phyloP scores from a whole-genome alignment of 1,139 yeast genomes.

The Yamadazyma friedrichii region DNA sequence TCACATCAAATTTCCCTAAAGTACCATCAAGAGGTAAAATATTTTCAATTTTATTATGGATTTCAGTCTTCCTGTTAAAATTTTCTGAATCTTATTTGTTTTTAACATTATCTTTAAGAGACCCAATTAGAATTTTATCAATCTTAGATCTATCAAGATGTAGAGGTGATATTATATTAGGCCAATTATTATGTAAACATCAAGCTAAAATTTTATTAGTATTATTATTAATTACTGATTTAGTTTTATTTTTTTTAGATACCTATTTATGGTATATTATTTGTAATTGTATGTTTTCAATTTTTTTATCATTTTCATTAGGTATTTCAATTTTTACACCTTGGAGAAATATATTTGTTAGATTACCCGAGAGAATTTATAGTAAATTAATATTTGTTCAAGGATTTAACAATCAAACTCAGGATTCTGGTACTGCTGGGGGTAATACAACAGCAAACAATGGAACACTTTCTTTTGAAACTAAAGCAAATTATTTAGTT shows the following conservation, averaged over 20 bases:
- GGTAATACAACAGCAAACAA: background rate
- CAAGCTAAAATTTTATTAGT: conserved; percentile 60
- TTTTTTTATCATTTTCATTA: conserved; percentile 62
- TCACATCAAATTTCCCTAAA: conserved; percentile 42
- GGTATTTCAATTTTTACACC: conserved; percentile 86
- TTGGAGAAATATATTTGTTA: conserved; percentile 76
- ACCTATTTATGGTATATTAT: conserved; percentile 89
- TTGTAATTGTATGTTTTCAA: conserved; percentile 73
- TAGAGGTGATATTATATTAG: conserved; percentile 54
- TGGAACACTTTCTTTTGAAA: background rate
- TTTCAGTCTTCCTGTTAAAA: conserved; percentile 67
- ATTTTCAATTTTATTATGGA: conserved; percentile 66
- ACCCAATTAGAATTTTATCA: conserved; percentile 70
- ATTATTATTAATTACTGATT: conserved; percentile 61
- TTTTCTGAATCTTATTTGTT: conserved; percentile 80
- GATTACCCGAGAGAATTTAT: conserved; percentile 71
- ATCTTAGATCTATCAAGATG: conserved; percentile 62
- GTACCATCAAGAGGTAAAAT: conserved; percentile 49
- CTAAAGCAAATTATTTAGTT: conserved; percentile 22
- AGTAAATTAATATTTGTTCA: conserved; percentile 54
- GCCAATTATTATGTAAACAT: conserved; percentile 50
- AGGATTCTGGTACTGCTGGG: conserved; percentile 37
- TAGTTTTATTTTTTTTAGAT: conserved; percentile 75
- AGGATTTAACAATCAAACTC: conserved; percentile 36
- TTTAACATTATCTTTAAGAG: conserved; percentile 72